Base-by-base conservation (phyloP, 345 rosid species). In the Psidium friedrichsthalianum region DNA sequence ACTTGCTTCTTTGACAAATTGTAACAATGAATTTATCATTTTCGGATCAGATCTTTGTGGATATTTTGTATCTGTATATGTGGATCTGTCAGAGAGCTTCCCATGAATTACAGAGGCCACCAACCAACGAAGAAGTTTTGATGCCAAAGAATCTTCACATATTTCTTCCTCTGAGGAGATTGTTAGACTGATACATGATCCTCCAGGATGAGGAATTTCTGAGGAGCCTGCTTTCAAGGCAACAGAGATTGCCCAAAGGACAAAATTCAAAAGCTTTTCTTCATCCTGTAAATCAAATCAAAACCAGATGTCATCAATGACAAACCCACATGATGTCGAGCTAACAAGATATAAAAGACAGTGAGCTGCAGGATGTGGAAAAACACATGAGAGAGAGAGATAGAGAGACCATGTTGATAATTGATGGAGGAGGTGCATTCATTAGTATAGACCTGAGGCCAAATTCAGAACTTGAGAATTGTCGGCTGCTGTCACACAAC, bases 51-150 rank as follows among this genome's bases (percentile, higher is more conserved):
- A 18, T 69, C 47, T 69, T 69, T 69, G 24, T 69, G 78, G 20
- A 36, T 32, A 69, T 69, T 2, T 69, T 15, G 47, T 24, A 32
- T 32, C 47, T 13, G 6, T 32, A 32, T 32, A 32, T 32, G 78
- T 32, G 78, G 87, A 84, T 84, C 90, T 85, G 57, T 76, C 64
- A 85, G 88, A 91, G 84, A 94, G 92, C 90, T 91, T 92, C 82
- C 94, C 92, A 84, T 89, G 96, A 88, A 96, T 93, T 86, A 92
- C 95, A 15, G 94, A 90, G 85, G 98, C 98, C 83, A 87, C 85
- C 76, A 97, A 92, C 99, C 99, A 96, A n/a, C 98, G 96, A 82
- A 95, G 86, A 83, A 95, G 94, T 87, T 95, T 97, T 36, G 91
- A 92, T 80, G 89, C 86, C 90, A 93, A 89, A 84, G 90, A 88